Conservation (phyloP, 2,329 filamentous ascomycete genomes). For the Pestalotiopsis sp. region DNA sequence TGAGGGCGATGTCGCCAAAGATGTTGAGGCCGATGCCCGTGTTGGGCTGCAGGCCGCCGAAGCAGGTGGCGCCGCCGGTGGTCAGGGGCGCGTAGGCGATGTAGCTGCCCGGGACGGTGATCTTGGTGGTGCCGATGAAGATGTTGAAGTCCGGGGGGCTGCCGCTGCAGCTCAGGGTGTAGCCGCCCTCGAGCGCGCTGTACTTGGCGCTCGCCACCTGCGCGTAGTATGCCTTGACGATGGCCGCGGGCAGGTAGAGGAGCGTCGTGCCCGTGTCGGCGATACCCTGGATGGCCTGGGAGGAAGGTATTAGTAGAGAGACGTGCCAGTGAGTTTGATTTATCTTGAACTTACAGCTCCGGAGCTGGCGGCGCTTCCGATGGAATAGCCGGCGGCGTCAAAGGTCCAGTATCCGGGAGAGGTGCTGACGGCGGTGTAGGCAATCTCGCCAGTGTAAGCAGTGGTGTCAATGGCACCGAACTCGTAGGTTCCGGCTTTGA, state of each 20-base stretch:
- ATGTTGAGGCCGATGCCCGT: conserved; percentile 16
- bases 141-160: conserved; percentile 45
- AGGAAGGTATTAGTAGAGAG: neutral
- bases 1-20: conserved; percentile 17
- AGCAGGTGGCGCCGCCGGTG: conserved; percentile 6
- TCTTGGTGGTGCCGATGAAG: conserved; percentile 21
- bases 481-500: conserved; percentile 35
- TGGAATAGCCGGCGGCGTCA: conserved; percentile 55
- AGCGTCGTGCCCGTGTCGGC: conserved; percentile 71
- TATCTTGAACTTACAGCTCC: conserved; percentile 3
- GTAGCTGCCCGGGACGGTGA: conserved; percentile 9
- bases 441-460: conserved; percentile 60
- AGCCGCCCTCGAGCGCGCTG: conserved; percentile 48
- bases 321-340: too few relatives aligned
- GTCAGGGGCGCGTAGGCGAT: conserved; percentile 6
- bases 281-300: conserved; percentile 17
- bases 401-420: conserved; percentile 67
- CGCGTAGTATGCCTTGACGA: conserved; percentile 60
- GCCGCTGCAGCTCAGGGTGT: conserved; percentile 56
- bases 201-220: conserved; percentile 53
- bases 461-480: conserved; percentile 53
- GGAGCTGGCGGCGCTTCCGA: conserved; percentile 41
- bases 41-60: conserved; percentile 13
- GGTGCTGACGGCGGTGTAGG: conserved; percentile 57
- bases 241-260: conserved; percentile 53